Base-by-base conservation (phyloP, 306 rosid species). In the Hippophae tibetana region DNA sequence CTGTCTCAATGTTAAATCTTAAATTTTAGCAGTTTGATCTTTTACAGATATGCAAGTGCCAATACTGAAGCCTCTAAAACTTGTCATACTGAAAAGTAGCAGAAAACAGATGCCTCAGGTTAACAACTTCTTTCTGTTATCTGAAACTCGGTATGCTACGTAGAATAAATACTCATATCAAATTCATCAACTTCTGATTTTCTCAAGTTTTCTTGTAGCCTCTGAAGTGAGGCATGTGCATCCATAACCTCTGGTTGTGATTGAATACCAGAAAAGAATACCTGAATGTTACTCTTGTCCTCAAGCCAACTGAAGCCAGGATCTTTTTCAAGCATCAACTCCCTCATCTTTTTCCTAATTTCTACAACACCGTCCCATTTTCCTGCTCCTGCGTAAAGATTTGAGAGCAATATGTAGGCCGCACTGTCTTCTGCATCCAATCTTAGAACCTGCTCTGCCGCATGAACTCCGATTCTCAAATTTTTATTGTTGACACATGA, bases 291-390 rank as follows among this genome's bases (percentile, higher is more conserved):
- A n/a, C 43, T 78, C 67, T 76, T 78, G 61, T 77, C 75, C 72
- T 87, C 96, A 52, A 83, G 75, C 96, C 98, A 85, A 62, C 96
- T 87, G 25, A 85, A 60, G 56, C 92, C 96, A 13, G 92, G 87
- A 69, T 76, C 82, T 68, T 79, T 87, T 47, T 72, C 84, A 52
- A 75, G 14, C 65, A 40, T 71, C 74, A 74, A 44, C 48, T 58
- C 83, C 46, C 43, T 83, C 58, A 83, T 76, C 52, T 84, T 85
- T 66, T 68, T 76, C 66, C 95, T 87, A 72, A 74, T 83, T 61
- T 83, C 70, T 8, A 77, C 81, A 65, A 83, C 92, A 56, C 67
- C 63, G 41, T 66, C 76, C 96, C 95, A 83, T 79, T 73, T 78
- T 48, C 87, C 74, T 2, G 69, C 71, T 44, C 73, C 74, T 12